These are phyloP conservation scores for Xylaria acuta DNA, from an alignment of 495 filamentous ascomycete genomes.

Conservation along the genomic window DNA sequence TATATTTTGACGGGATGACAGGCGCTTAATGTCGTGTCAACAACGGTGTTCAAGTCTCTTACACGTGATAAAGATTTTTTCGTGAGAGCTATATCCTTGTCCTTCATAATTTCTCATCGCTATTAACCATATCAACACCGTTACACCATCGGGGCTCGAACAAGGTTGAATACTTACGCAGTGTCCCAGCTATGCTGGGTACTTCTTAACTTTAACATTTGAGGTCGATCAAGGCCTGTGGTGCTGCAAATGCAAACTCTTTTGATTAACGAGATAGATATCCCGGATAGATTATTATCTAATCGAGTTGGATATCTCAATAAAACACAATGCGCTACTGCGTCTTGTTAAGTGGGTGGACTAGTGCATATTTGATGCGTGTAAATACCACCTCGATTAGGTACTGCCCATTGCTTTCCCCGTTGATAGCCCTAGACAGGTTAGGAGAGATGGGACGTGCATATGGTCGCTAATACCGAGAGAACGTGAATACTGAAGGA, in stretches of 20 bases:
- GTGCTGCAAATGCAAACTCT: background rate
- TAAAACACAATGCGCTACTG: background rate
- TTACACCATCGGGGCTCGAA: background rate
- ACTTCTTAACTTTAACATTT: background rate
- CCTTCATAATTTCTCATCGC: background rate
- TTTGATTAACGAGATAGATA: background rate
- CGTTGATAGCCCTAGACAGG: background rate
- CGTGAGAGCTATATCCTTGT: background rate
- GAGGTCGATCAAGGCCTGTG: background rate
- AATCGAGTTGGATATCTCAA: background rate
- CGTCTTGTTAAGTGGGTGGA: background rate
- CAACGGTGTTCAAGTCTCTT: background rate
- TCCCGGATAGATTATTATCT: background rate
- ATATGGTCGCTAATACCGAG: background rate
- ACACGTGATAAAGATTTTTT: background rate
- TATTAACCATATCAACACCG: background rate
- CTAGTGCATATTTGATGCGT: background rate
- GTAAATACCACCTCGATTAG: background rate
- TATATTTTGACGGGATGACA: constrained; percentile 13
- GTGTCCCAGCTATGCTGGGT: background rate
- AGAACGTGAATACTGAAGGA: background rate
- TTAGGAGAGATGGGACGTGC: background rate
- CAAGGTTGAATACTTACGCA: background rate
- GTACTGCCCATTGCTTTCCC: background rate
- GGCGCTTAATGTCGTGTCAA: constrained; percentile 4